Evolutionary conservation across 176 grass and related monocot species (phyloP).

Genomic region (Oryza glaberrima): DNA sequence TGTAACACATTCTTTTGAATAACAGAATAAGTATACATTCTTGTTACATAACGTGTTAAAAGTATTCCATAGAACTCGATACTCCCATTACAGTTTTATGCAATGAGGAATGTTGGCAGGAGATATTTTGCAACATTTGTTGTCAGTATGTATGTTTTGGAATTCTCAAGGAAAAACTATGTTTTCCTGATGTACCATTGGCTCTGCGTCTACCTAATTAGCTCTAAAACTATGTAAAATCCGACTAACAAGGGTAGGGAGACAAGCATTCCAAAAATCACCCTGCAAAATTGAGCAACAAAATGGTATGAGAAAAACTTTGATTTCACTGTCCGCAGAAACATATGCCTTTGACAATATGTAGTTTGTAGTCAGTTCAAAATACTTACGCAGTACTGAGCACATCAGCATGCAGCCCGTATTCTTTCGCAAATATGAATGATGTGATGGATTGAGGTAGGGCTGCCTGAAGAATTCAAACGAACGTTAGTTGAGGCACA

Average conservation of each 20-base stretch:
- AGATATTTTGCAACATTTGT: conserved; percentile 32
- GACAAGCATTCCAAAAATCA: conserved; percentile 91
- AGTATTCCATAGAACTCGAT: conserved; percentile 49
- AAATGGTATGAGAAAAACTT: conserved; percentile 30
- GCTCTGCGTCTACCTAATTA: conserved; percentile 54
- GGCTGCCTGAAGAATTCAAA: conserved; percentile 66
- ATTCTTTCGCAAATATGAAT: conserved; percentile 93
- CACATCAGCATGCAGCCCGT: conserved; percentile 86
- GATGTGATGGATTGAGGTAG: conserved; percentile 95
- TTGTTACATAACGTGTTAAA: conserved; percentile 55
- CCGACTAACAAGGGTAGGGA: conserved; percentile 75
- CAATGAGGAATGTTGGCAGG: conserved; percentile 44
- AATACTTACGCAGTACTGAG: conserved; percentile 89
- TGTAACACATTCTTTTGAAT: conserved; percentile 26
- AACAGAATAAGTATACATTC: conserved; percentile 41
- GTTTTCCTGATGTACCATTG: conserved; percentile 36
- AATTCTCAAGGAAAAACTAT: conserved; percentile 22
- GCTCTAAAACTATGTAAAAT: conserved; percentile 71
- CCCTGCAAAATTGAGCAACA: conserved; percentile 65
- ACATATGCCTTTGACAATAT: conserved; percentile 22
- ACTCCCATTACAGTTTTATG: conserved; percentile 43
- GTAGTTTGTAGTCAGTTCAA: conserved; percentile 27
- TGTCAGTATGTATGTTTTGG: conserved; percentile 46
- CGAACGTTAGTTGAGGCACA: conserved; percentile 33
- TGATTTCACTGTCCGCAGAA: conserved; percentile 31